Base-by-base conservation (phyloP, 1,284 basidiomycete genomes). In the Pseudozyma pruni region DNA sequence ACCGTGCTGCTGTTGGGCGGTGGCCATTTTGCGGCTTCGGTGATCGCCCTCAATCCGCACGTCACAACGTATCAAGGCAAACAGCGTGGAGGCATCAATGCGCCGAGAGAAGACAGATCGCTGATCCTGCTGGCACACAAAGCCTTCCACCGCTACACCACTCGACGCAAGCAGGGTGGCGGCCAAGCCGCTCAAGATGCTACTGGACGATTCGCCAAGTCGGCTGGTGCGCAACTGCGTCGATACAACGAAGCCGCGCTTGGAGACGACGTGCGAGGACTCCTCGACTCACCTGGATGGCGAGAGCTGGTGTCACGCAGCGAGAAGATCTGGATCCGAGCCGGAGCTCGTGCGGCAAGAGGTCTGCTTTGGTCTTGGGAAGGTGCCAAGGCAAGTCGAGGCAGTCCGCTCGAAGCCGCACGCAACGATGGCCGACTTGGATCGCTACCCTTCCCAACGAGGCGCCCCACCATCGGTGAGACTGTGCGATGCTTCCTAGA, bases 141-240 rank as follows among this genome's bases (percentile, higher is more conserved):
- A 84, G 98, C 96, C 0, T 98, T 98, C 83, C 96, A 98, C 83
- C 89, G 96, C 8, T 99, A 99, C 83, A 99, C 96, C 0, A 98
- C 96, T 35, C 91, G 96, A 73, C 87, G 92, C 71, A 98, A 98
- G 83, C 96, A 99, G 85, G 96, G 96, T 83, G 96, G 96, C 0
- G 91, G 92, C 0, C 96, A 99, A 83, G 90, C 90, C 1, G 78
- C 91, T 3, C 96, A 98, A 76, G 96, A 99, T 83, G 92, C 94
- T 55, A 87, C 92, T 3, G 81, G 80, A 9, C 95, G 95, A 83
- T 92, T 92, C 8, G 96, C 96, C 0, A 92, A 93, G 78, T 95
- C 93, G 83, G 94, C 94, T 11, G 96, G 96, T 83, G 96, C 96
- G 0, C 89, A 89, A 84, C 86, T 99, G 16, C 90, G 96, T 81